These are phyloP conservation scores for Podila epicladia DNA, from an alignment of 192 early-diverging fungal genomes.

Conservation along the genomic window DNA sequence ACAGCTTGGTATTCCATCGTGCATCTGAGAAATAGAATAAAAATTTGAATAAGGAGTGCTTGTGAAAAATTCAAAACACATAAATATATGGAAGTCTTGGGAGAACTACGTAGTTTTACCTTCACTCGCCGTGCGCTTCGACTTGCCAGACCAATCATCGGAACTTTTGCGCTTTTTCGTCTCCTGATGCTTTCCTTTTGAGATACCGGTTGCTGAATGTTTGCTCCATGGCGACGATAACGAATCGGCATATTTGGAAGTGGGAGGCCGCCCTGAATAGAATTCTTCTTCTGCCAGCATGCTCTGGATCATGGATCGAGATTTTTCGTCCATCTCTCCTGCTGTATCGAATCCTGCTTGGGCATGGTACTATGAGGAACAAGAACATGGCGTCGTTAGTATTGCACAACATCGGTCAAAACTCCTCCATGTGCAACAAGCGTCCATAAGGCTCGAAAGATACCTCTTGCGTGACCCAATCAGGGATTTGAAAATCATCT, in stretches of 20 bases:
- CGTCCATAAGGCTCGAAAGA: background rate
- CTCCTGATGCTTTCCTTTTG: constrained; percentile 30
- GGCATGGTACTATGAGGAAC: constrained; percentile 15
- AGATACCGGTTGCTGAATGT: background rate
- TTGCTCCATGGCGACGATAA: constrained; percentile 6
- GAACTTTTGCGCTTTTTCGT: constrained; percentile 43
- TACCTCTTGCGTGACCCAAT: constrained; percentile 51
- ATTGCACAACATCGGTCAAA: too few species aligned
- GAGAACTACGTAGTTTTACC: background rate
- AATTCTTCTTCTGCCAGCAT: constrained; percentile 73
- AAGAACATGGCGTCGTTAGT: background rate
- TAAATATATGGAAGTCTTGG: too few species aligned
- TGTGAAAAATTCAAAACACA: too few species aligned
- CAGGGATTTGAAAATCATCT: constrained; percentile 38
- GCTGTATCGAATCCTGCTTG: constrained; percentile 19
- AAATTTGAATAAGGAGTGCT: too few species aligned
- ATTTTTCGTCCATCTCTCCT: constrained; percentile 64
- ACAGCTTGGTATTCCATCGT: constrained; percentile 40
- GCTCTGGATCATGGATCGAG: constrained; percentile 62
- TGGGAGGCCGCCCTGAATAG: constrained; percentile 57
- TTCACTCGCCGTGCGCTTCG: constrained; percentile 43
- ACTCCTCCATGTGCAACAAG: too few species aligned
- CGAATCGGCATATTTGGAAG: background rate
- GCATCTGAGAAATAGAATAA: constrained; percentile 12
- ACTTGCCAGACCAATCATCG: constrained; percentile 24